Base-by-base conservation (phyloP, 2,329 filamentous ascomycete genomes). In the Sclerotinia subarctica region DNA sequence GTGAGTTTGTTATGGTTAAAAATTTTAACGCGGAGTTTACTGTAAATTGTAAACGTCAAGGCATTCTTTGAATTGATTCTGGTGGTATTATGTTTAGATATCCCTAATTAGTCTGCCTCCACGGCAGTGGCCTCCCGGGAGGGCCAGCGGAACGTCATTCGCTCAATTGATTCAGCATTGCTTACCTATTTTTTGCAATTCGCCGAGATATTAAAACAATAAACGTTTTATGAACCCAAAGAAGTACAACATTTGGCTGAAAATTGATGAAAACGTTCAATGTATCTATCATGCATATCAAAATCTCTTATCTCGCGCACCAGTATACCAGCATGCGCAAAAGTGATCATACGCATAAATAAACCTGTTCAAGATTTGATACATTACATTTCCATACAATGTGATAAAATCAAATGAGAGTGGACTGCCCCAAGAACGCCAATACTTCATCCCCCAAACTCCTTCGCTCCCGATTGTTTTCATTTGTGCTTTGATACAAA, bases 401-500 rank as follows among this genome's bases (percentile, higher is more conserved):
- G 44, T 66, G 57, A 67, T 63, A 63, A n/a, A 67, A 63, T 32
- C 57, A 56, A 59, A 63, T 67, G 35, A 53, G 65, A 67, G 65
- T 67, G 65, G 65, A 67, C 57, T 63, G 49, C 49, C 65, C 38
- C 19, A 35, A 62, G 54, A 63, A 58, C 59, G 47, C 65, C 42
- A 11, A n/a, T 17, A 5, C 2, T n/a, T 53, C 24, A 35, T 29
- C 57, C 56, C 70, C 70, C 73, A 66, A 65, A 76, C 74, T 73
- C 74, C 74, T 42, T 70, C 73, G 73, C 73, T 76, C 71, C 71
- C 70, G 69, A 62, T 69, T 70, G 51, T 69, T 64, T 67, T 70
- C 72, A 47, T 42, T 32, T 59, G 49, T 67, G 32, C 24, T 63
- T 63, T 63, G 5, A 69, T 74, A 75, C 73, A 73, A 67, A 70